These are phyloP conservation scores for Epichloe uncinata DNA, from an alignment of 2,329 filamentous ascomycete species.

Conservation along the genomic window DNA sequence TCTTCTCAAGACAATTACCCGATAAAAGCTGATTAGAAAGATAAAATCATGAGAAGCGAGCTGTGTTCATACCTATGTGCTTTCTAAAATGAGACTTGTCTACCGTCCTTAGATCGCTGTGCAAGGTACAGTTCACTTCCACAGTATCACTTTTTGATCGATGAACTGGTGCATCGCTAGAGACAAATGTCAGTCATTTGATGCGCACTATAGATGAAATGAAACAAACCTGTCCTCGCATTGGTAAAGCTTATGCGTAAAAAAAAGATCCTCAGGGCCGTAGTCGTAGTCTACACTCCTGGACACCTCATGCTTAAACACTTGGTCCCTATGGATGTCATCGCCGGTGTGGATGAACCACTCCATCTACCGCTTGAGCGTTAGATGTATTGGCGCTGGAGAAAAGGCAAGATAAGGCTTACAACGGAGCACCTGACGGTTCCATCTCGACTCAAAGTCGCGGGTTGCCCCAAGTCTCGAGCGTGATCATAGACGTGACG, in stretches of 20 bases:
- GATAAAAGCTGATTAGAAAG: too few relatives aligned
- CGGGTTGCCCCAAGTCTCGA: neutral
- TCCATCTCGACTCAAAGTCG: neutral
- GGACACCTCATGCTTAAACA: neutral
- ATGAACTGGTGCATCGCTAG: neutral
- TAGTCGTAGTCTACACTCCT: neutral
- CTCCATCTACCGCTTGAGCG: neutral
- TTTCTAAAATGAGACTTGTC: neutral
- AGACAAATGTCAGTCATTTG: neutral
- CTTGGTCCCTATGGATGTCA: neutral
- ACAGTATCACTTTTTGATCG: neutral
- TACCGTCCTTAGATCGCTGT: neutral
- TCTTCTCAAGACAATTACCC: too few relatives aligned
- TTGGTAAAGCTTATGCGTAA: neutral
- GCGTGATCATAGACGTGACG: neutral
- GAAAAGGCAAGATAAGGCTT: neutral
- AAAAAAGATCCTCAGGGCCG: neutral
- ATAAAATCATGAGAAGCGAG: too few relatives aligned
- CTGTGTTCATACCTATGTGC: too few relatives aligned
- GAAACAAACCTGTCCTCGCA: conserved; percentile 1
- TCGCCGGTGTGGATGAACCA: neutral
- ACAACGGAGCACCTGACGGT: neutral
- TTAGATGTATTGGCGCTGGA: neutral
- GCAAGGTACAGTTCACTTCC: neutral
- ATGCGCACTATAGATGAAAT: neutral